Percentiles rank a stretch among this genome's conserved stretches.
Conservation (phyloP, 495 filamentous ascomycete genomes). For the Penicillium manginii region DNA sequence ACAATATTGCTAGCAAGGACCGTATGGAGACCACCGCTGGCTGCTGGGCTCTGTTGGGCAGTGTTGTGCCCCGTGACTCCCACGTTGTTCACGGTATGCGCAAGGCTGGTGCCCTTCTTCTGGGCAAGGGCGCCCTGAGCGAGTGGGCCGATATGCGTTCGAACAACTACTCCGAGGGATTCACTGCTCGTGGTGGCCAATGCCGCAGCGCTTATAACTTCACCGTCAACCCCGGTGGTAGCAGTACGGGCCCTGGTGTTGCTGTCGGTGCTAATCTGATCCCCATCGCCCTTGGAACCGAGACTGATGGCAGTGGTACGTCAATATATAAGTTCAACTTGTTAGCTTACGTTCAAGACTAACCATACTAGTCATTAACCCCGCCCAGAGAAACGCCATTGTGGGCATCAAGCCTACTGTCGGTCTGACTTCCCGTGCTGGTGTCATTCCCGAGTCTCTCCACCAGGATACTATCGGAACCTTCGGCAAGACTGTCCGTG, state of each 20-base stretch:
- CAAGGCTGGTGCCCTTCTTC: conserved; percentile 65
- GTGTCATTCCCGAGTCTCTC: conserved; percentile 65
- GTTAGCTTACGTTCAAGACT: not conserved
- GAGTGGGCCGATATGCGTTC: conserved; percentile 80
- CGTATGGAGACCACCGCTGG: conserved; percentile 69
- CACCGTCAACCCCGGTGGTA: conserved; percentile 68
- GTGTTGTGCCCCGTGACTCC: conserved; percentile 67
- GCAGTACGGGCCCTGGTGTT: conserved; percentile 63
- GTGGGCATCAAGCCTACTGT: conserved; percentile 73
- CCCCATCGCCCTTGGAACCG: conserved; percentile 69
- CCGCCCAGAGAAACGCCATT: conserved; percentile 66
- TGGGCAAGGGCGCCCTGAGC: conserved; percentile 70
- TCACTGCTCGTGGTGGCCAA: conserved; percentile 68
- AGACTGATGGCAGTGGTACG: conserved; percentile 70
- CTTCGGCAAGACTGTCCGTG: conserved; percentile 67
- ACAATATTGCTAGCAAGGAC: conserved; percentile 74
- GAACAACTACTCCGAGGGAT: conserved; percentile 72
- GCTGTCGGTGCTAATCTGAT: conserved; percentile 65
- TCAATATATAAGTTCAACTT: conserved; percentile 12
- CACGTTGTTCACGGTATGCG: conserved; percentile 63
- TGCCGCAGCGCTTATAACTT: conserved; percentile 68
- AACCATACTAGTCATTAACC: conserved; percentile 60
- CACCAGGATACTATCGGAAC: conserved; percentile 71
- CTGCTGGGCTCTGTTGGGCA: conserved; percentile 63
- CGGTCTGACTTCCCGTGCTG: conserved; percentile 51